Percentiles rank a stretch among this genome's conserved stretches.
Evolutionary conservation across 2,329 filamentous ascomycete genomes (phyloP).

Genomic region (Bipolaris sorokiniana): DNA sequence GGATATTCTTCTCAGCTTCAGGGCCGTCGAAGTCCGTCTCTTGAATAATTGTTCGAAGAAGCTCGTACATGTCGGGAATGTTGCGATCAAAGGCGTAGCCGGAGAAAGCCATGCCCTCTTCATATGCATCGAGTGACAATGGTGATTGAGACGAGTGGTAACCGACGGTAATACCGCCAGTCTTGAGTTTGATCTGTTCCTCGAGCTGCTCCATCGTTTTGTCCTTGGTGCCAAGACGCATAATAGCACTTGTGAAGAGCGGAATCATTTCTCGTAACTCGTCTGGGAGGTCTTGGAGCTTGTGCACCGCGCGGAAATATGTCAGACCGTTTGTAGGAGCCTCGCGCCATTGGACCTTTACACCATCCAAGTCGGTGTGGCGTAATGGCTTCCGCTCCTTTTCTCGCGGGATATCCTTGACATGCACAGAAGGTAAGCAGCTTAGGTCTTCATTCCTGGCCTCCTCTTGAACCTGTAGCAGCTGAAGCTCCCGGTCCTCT

Average conservation of each 20-base stretch:
- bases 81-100: slow-evolving; percentile 91
- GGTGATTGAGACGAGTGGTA: slow-evolving; percentile 85
- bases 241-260: slow-evolving; percentile 88
- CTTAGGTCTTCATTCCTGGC: slow-evolving; percentile 84
- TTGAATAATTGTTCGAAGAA: slow-evolving; percentile 77
- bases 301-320: slow-evolving; percentile 90
- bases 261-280: slow-evolving; percentile 85
- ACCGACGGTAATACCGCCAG: slow-evolving; percentile 83
- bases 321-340: slow-evolving; percentile 94
- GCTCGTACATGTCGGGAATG: slow-evolving; percentile 86
- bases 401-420: slow-evolving; percentile 83
- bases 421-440: slow-evolving; percentile 84
- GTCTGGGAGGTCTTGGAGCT: slow-evolving; percentile 77
- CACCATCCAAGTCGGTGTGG: slow-evolving; percentile 63
- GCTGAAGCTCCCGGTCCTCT: slow-evolving; percentile 76
- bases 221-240: slow-evolving; percentile 87
- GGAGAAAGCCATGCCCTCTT: slow-evolving; percentile 82
- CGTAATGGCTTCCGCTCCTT: slow-evolving; percentile 75
- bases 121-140: slow-evolving; percentile 69
- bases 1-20: slow-evolving; percentile 79
- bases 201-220: slow-evolving; percentile 94
- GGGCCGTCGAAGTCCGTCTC: slow-evolving; percentile 90
- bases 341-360: slow-evolving; percentile 86
- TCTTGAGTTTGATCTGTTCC: slow-evolving; percentile 94
- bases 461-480: slow-evolving; percentile 82